Base-by-base conservation (phyloP, 2,329 filamentous ascomycete genomes). In the Cadophora malorum region DNA sequence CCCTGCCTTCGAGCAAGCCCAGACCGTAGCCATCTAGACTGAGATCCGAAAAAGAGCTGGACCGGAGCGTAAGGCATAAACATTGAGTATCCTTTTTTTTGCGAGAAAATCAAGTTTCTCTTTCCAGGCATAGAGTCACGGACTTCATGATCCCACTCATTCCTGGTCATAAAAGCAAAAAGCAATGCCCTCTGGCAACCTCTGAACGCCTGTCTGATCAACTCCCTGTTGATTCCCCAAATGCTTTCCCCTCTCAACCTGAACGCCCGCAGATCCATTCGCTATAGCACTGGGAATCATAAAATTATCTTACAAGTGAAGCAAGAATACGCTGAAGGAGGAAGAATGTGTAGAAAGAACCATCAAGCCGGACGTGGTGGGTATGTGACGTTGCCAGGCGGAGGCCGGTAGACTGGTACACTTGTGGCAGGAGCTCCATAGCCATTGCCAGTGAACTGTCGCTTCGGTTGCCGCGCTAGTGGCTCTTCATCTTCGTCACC, bases 401-500 rank as follows among this genome's bases (percentile, higher is more conserved):
- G 59, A 28, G 69, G 68, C n/a, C 70, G 66, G 56, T 68, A 71
- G 10, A 63, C 62, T 21, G 69, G 69, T 21, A 67, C 10, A 45
- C 52, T 69, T 28, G 33, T 25, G 9, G 64, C 25, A 5, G 67
- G 52, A 25, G 58, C 55, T 6, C 60, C 56, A 61, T 67, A 70
- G n/a, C 71, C 64, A 58, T 69, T 70, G 3, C 56, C 45, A 45
- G 65, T 71, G 47, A 70, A 65, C 49, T 76, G 77, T 50, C 77
- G 71, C 69, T 81, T 80, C 7, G 76, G 72, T 33, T 74, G 66
- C 66, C 76, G 74, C 45, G 71, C 69, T n/a, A 75, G 58, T 9
- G 77, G 82, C 10, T 79, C 79, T 49, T 83, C 81, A 52, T 86
- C 83, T 63, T 86, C 83, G 65, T 85, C 83, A 59, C 83, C 84